Base-by-base conservation (phyloP, 441 rosid genomes). In the Populus trichocarpa region DNA sequence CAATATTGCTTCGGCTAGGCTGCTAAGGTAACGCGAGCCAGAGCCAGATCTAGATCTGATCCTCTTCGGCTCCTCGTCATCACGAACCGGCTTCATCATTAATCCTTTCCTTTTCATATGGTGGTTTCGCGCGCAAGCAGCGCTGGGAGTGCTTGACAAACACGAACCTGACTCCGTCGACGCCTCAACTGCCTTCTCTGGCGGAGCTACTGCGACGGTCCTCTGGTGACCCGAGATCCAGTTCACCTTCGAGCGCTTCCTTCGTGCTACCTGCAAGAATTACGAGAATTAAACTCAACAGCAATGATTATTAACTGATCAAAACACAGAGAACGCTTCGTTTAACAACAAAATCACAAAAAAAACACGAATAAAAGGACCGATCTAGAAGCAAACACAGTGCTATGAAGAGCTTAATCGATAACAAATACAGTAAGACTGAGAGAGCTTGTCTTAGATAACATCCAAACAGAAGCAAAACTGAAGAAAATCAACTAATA, bases 1-100 rank as follows among this genome's bases (percentile, higher is more conserved):
- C 90, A 92, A 77, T 75, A 94, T 96, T 23, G 88, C 91, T 65
- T 91, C 91, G 30, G 97, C 97, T 83, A 84, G 88, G 76, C 87
- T 85, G 72, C 84, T 86, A 76, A 94, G 84, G 79, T 84, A 88
- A 73, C 78, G 67, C 1, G 91, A 87, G 76, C 83, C 81, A n/a
- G 63, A 38, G 35, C 74, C 26, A 33, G 33, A 12, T 25, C 73
- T 22, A 36, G 36, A 13, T 13, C 75, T 83, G 65, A 80, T 81
- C 81, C 38, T 81, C 86, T 83, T 85, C 33, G 53, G 59, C 73
- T 69, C 83, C 30, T 25, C 83, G 23, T 30, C 71, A 18, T 20
- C 18, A 69, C 23, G 69, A 20, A 11, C 63, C 63, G 23, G 63
- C 63, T 20, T 57, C 63, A 57, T 57, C 63, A 57, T n/a, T n/a